Evolutionary conservation across 2,329 filamentous ascomycete species (phyloP), one percentile per base, ranked within the genome.

Genomic region (Xylogone sp.): DNA sequence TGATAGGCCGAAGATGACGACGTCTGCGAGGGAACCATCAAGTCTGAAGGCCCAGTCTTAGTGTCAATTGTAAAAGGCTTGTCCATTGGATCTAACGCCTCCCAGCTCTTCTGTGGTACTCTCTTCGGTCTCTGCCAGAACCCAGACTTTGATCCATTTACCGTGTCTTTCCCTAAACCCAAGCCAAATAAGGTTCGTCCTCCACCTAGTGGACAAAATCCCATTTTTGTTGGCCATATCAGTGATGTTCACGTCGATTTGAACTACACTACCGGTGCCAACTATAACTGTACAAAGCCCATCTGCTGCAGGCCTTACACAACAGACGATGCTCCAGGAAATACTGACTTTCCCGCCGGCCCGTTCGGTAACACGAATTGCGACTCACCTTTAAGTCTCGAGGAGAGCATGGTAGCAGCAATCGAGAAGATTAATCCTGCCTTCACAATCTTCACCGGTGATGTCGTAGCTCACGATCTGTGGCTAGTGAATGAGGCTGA

Each of bases 11-110:
- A 69, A 46, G 70, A 73, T 51, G 69, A 68, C 48, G 59, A 67
- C 52, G 55, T 58, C 21, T 53, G 58, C 51, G 67, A 73, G 2
- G 81, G 81, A 3, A 66, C 75, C 13, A 71, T 83, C 31, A 68
- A 66, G 2, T 69, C 71, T 0, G 78, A 84, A 60, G 79, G 76
- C 0, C 78, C 79, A 4, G 75, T 81, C 48, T 64, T 82, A 22
- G 76, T 79, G 29, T 68, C 74, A 39, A 70, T 69, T 10, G 59
- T 84, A n/a, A 69, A 76, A 45, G 65, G 72, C 10, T 71, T 83
- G 56, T 62, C 59, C 5, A 60, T 81, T 18, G 71, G 72, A 1
- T 79, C 78, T 7, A 71, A 71, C 50, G 76, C 77, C 0, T 74
- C 79, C 19, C 63, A 76, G 22, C 67, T 77, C 4, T 74, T 83